Evolutionary conservation across 495 filamentous ascomycete species (phyloP), one percentile per base, ranked within the genome.

Genomic region (Antarctomyces pellizariae): DNA sequence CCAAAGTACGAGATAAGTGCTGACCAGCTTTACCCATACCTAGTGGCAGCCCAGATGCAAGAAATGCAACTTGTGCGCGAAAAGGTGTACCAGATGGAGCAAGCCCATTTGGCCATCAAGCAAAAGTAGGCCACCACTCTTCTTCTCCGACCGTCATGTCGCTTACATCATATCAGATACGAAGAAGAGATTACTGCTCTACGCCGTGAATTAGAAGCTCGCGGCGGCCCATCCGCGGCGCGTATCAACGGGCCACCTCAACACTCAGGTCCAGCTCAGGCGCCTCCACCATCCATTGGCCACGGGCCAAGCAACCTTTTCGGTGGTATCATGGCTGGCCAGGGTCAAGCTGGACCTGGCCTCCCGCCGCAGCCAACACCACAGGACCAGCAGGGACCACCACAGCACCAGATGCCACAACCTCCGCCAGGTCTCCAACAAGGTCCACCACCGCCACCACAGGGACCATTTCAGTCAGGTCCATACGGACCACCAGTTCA

Each of bases 31-130:
- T 37, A 6, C 37, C 30, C 36, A 39, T 32, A 26, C 32, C 29
- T 41, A 95, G 84, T 93, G 38, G 66, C 73, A 22, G 58, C 63
- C 16, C 86, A 95, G 44, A 67, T 90, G 30, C 63, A 83, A 26
- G 86, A 97, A 47, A 82, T 95, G 63, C 75, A 90, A 36, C 58
- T 89, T 45, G 76, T 97, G 24, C 66, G 82, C 28, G 68, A 80
- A 44, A 89, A 84, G 45, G 75, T 97, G 28, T 91, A 73, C 42
- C 62, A 75, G 33, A 62, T 97, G 37, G 84, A 97, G 49, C 77
- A 86, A 41, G 60, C 69, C 12, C 86, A 97, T 44, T 54, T 75
- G 19, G 59, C 61, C 11, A 71, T 93, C 45, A 95, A 93, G 56
- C 56, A 64, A 46, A 90, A 91, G 86, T 97, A 57, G 45, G 70